Base-by-base conservation (phyloP, 176 grass and related monocot genomes). In the Oryza punctata region DNA sequence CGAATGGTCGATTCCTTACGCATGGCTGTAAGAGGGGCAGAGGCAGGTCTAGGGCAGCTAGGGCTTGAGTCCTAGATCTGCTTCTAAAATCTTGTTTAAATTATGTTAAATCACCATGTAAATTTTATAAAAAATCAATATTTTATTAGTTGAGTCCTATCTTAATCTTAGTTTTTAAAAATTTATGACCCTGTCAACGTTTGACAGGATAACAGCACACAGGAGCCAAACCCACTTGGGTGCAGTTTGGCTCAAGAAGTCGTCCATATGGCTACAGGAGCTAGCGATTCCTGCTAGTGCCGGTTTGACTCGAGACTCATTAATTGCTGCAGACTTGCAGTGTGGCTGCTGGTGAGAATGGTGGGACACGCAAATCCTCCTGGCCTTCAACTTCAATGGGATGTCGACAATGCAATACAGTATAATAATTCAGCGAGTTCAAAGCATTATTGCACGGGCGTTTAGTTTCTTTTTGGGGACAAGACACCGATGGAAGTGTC, bases 281-380 rank as follows among this genome's bases (percentile, higher is more conserved):
- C 61, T 1, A 70, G 9, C 19, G 5, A 26, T 47, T 44, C 12
- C 0, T 72, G 10, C 0, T 75, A 87, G 85, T 87, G 78, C 78
- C 67, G 10, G 79, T 63, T 86, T 85, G 83, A 86, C 83, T 83
- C 3, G 16, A 66, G 45, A 67, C 23, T n/a, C 72, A 57, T 14
- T n/a, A n/a, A n/a, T n/a, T 54, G 64, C 21, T 69, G 30, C 35
- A 32, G 32, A 32, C 32, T 32, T 38, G 37, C 45, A 63, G 47
- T 76, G 69, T 85, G 76, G 64, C 70, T 30, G 64, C 64, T 18
- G 47, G 50, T 18, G 72, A 21, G 71, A 59, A 85, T 76, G 81
- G 70, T 65, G 65, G 77, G 63, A 18, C 24, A 37, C n/a, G 59
- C 0, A 75, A 75, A 75, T 16, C 35, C 41, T 21, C 52, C 50